Conservation (phyloP, 2,329 filamentous ascomycete species). For the Didymella glomerata region DNA sequence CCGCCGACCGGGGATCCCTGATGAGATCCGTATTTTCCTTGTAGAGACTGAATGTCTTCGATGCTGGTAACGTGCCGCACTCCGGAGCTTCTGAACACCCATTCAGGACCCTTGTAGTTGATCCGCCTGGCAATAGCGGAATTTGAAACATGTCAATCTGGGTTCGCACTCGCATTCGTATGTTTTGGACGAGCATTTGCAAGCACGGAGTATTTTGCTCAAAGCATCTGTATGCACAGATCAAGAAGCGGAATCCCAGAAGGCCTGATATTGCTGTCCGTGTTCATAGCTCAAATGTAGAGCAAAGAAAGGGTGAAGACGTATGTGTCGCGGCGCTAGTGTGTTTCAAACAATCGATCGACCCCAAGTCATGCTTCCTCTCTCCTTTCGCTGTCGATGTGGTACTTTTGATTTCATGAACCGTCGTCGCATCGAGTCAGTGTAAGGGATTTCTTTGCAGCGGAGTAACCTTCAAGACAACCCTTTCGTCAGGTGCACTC, state of each 20-base stretch:
- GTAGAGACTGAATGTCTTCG: not conserved
- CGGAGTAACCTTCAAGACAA: too few species aligned
- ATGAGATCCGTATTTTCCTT: not conserved
- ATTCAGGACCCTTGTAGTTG: too few species aligned
- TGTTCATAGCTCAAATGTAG: not conserved
- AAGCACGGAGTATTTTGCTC: not conserved
- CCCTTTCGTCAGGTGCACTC: too few species aligned
- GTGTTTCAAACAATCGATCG: constrained; percentile 2
- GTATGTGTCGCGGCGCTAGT: constrained; percentile 1
- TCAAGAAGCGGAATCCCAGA: not conserved
- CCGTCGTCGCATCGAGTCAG: too few species aligned
- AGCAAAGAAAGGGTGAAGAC: too few species aligned
- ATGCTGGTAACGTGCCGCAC: too few species aligned
- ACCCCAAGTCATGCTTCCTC: not conserved
- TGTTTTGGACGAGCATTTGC: not conserved
- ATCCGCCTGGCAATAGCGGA: not conserved
- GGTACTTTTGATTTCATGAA: not conserved
- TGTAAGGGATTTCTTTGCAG: too few species aligned
- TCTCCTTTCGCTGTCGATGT: not conserved
- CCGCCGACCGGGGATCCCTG: not conserved
- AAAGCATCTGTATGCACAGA: not conserved
- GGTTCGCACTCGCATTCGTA: not conserved
- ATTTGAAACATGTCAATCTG: not conserved
- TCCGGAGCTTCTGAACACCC: too few species aligned
- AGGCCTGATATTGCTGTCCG: not conserved